Evolutionary conservation across 148 eudicot species (phyloP).

Genomic region (Fagopyrum homotropicum): DNA sequence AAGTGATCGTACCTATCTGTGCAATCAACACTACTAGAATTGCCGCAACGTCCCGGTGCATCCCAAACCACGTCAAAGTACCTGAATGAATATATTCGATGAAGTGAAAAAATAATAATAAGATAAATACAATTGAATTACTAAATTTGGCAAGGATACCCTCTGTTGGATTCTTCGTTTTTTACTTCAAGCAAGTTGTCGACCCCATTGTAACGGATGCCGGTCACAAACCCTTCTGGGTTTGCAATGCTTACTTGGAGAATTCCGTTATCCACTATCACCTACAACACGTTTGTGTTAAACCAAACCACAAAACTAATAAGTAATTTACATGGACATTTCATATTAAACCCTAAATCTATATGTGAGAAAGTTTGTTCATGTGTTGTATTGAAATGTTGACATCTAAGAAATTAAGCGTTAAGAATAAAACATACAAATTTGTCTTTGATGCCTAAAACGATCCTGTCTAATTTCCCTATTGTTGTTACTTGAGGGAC

Average conservation of each 20-base stretch:
- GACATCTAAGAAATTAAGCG: background rate
- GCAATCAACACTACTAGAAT: background rate
- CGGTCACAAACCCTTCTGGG: conserved; percentile 34
- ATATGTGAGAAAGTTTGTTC: too few species aligned
- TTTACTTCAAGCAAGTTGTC: conserved; percentile 34
- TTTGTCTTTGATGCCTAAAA: background rate
- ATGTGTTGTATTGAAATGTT: too few species aligned
- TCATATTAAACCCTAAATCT: too few species aligned
- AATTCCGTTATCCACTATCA: conserved; percentile 42
- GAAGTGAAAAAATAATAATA: background rate
- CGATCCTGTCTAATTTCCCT: background rate
- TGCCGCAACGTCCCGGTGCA: conserved; percentile 8
- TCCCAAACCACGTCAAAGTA: conserved; percentile 44
- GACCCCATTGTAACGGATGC: conserved; percentile 27
- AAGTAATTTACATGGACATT: too few species aligned
- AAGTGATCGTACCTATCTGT: background rate
- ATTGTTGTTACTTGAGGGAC: background rate
- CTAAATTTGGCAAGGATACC: conserved; percentile 15
- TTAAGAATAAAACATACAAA: background rate
- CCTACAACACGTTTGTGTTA: conserved; percentile 17
- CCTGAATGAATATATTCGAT: conserved; percentile 22
- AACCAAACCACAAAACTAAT: too few species aligned
- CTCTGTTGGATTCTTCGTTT: conserved; percentile 31
- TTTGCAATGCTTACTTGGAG: conserved; percentile 33
- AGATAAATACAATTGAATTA: too few species aligned